Evolutionary conservation across 495 filamentous ascomycete genomes (phyloP).

Genomic region (Neurospora africana): DNA sequence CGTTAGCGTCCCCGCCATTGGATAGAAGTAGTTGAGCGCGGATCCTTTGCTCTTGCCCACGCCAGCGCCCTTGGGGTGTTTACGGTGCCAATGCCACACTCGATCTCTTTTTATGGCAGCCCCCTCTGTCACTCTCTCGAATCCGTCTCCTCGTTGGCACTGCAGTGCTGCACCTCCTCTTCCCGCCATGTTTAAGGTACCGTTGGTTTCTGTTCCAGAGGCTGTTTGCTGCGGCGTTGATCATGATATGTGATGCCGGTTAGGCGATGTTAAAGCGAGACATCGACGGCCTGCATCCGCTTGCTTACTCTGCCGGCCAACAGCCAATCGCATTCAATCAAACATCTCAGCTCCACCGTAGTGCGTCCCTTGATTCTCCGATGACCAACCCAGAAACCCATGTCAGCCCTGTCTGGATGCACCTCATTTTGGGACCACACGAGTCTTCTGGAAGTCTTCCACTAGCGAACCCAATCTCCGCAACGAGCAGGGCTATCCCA

Average conservation of each 20-base stretch:
- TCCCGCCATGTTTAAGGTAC: background rate
- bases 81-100: slow-evolving; percentile 16
- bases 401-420: background rate
- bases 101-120: background rate
- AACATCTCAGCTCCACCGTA: background rate
- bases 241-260: slow-evolving; percentile 6
- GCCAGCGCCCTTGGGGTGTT: slow-evolving; percentile 2
- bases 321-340: background rate
- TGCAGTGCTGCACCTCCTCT: background rate
- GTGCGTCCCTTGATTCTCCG: background rate
- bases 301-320: background rate
- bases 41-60: slow-evolving; percentile 14
- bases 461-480: background rate
- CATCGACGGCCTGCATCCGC: background rate
- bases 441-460: background rate
- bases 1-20: slow-evolving; percentile 9
- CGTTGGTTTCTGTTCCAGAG: background rate
- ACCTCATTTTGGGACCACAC: background rate
- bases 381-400: background rate
- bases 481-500: background rate
- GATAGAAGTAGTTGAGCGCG: slow-evolving; percentile 2
- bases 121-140: background rate
- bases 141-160: background rate
- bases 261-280: slow-evolving; percentile 8
- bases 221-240: slow-evolving; percentile 1